Base-by-base conservation (phyloP, 768 basidiomycete genomes). In the Podaxis pistillaris region DNA sequence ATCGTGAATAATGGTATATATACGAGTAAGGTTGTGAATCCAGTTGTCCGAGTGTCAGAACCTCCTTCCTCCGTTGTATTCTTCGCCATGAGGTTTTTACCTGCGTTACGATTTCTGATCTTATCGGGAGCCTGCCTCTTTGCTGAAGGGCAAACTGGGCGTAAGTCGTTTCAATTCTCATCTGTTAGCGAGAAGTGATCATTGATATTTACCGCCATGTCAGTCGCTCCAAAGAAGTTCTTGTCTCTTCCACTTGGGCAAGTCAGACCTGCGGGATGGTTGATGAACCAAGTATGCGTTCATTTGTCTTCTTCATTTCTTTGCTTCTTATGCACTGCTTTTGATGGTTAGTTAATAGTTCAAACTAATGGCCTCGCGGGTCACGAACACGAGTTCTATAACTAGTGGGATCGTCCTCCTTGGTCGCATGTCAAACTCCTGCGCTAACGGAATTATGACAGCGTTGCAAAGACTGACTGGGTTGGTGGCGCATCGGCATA, bases 331-430 rank as follows among this genome's bases (percentile, higher is more conserved):
- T 24, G 37, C 22, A 33, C 33, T 9, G 46, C 24, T 37, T 56
- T 30, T 56, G 36, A 51, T 36, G 7, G 7, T 17, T 17, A 79
- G 79, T 69, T 81, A n/a, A 70, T 69, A 49, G 77, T 79, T 40
- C 79, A 81, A 58, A 78, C 75, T 0, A 75, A 79, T 64, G 79
- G 79, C 13, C 69, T 81, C 13, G 78, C 79, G 0, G 79, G 79
- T 2, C 78, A 79, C 59, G 70, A 76, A 58, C 79, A 81, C 58
- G 77, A 81, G 64, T 80, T 80, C 62, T 79, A 78, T 62, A 57
- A 73, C 60, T 77, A 77, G 77, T 77, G 60, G 8, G 73, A 36
- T 33, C 44, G 4, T 13, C 40, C 4, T 11, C 36, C 4, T 36
- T 1, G 24, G 36, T 15, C 15, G 13, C 26, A 3, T 13, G 4